Evolutionary conservation across 306 rosid genomes (phyloP).

Genomic region (Ormosia semicastrata): DNA sequence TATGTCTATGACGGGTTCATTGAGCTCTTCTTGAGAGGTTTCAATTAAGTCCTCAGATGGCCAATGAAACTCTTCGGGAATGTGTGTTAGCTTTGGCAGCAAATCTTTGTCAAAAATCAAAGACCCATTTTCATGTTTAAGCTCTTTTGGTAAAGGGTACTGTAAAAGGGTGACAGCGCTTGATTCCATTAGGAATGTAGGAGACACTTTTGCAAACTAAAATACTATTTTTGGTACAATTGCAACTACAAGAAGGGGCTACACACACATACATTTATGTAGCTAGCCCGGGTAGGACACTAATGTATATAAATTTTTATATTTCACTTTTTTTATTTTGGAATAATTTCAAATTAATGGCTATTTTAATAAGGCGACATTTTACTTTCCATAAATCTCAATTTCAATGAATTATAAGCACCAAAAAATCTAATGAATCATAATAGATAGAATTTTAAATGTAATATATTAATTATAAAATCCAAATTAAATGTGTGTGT

Average conservation of each 20-base stretch:
- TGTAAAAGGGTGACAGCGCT: background rate
- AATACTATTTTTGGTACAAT: background rate
- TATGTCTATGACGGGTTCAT: conserved; percentile 53
- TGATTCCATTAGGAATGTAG: conserved; percentile 28
- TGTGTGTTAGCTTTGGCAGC: conserved; percentile 22
- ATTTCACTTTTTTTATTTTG: background rate
- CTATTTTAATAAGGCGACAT: no score
- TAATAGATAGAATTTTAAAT: no score
- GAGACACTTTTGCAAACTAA: background rate
- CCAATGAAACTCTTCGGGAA: conserved; percentile 57
- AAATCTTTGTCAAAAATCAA: conserved; percentile 26
- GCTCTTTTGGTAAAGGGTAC: conserved; percentile 9
- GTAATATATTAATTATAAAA: no score
- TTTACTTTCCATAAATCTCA: no score
- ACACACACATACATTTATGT: no score
- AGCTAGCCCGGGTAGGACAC: background rate
- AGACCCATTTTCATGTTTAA: conserved; percentile 21
- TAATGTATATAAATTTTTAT: no score
- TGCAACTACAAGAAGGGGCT: background rate
- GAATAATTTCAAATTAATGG: no score
- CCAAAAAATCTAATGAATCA: no score
- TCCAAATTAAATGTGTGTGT: no score
- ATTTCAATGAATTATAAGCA: no score
- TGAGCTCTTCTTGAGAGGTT: conserved; percentile 35
- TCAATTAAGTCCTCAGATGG: conserved; percentile 34